Evolutionary conservation across 2,329 filamentous ascomycete species (phyloP), one percentile per base, ranked within the genome.

Genomic region (Colletotrichum cuscutae): DNA sequence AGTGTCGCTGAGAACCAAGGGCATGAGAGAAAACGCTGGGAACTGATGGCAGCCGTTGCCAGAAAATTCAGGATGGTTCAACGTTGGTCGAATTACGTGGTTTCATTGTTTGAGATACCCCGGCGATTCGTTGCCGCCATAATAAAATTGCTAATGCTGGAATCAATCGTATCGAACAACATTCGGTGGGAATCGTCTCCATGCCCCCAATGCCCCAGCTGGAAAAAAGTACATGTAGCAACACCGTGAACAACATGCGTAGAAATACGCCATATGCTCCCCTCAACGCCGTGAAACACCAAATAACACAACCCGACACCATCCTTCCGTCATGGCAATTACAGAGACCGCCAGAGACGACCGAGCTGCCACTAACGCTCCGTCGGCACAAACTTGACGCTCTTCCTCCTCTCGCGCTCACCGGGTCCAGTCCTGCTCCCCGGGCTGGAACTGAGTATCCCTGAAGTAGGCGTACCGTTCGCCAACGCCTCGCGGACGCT

Each of bases 381-480:
- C 11, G 85, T 83, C 56, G 83, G 84, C 2, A 86, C 87, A 80
- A 92, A 90, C 82, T 92, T 92, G 76, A 92, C 90, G 75, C 89
- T 91, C 85, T 91, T 91, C 78, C 89, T 85, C 75, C 89, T 83
- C 78, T 91, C 90, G 71, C 88, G 80, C 59, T 88, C 86, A 1
- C 75, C 80, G 4, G 42, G 42, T 11, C 42, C 42, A 4, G 79
- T 76, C 4, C 78, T 75, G 66, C 82, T 76, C 1, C 85, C 86
- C 1, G 88, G 88, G 66, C 87, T 90, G 0, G 86, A 87, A 75
- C 88, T 88, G 4, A 89, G 75, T 2, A 88, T 85, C 0, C 80
- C 66, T 22, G 49, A 19, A 5, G n/a, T 66, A 11, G 49, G 32
- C 4, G 26, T 35, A 15, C 77, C 75, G 59, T 78, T 81, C 58